Conservation (phyloP, 306 rosid genomes). For the Castanospermum australe region DNA sequence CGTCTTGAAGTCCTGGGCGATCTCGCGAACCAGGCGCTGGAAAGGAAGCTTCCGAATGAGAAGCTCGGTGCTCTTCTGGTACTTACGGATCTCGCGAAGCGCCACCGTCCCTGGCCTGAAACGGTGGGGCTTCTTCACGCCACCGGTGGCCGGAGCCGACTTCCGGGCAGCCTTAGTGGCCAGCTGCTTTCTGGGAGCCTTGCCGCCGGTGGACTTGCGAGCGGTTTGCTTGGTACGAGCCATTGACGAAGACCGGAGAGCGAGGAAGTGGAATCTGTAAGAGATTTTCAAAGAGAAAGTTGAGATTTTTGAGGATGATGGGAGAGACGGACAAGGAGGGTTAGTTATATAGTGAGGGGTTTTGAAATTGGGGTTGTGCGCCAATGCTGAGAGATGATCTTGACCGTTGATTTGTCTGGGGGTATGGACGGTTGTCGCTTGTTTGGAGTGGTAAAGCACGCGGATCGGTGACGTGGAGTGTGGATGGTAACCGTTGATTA, state of each 20-base stretch:
- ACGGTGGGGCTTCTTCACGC: constrained; percentile 53
- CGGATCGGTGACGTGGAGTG: constrained; percentile 40
- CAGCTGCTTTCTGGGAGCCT: constrained; percentile 49
- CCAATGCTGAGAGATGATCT: not conserved
- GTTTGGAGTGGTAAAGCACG: not conserved
- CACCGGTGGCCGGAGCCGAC: constrained; percentile 50
- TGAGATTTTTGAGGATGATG: rapidly evolving
- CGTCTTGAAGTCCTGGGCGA: constrained; percentile 52
- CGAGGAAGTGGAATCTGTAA: not conserved
- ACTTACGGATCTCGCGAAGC: constrained; percentile 51
- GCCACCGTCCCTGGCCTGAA: constrained; percentile 52
- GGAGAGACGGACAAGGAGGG: rapidly evolving
- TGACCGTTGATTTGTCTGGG: not conserved
- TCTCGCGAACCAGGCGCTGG: constrained; percentile 51
- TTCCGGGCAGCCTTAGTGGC: constrained; percentile 49
- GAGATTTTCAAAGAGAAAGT: too few relatives aligned
- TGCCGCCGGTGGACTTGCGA: constrained; percentile 55
- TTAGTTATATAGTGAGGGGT: not conserved
- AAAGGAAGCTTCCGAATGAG: constrained; percentile 45
- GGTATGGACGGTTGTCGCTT: constrained; percentile 13
- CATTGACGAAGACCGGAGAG: not conserved
- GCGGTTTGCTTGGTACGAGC: constrained; percentile 57
- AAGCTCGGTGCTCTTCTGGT: constrained; percentile 54
- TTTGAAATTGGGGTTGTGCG: constrained; percentile 33
- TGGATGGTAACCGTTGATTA: not conserved